phyloP scores from a whole-genome alignment of 768 basidiomycete species.

The Dioszegia aurantiaca region DNA sequence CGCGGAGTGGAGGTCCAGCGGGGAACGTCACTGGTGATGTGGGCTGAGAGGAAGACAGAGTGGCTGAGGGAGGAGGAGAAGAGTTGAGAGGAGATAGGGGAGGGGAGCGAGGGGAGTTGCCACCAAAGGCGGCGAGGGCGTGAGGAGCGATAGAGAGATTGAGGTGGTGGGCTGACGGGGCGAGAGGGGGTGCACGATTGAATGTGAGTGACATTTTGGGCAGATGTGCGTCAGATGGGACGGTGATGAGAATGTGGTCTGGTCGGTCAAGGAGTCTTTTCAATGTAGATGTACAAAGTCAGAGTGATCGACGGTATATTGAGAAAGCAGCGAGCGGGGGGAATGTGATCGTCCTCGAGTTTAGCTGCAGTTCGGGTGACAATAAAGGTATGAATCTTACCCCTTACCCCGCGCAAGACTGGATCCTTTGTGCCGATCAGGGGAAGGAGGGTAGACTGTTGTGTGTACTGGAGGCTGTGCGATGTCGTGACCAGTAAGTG shows the following conservation, averaged over 20 bases:
- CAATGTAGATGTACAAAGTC: neutral
- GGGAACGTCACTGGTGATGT: neutral
- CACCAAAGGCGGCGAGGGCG: neutral
- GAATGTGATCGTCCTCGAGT: too few species aligned
- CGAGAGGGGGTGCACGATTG: neutral
- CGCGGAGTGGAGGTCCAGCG: neutral
- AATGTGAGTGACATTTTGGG: conserved; percentile 4
- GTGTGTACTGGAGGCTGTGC: too few species aligned
- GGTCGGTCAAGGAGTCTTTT: too few species aligned
- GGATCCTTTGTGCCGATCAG: neutral
- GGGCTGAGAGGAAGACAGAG: neutral
- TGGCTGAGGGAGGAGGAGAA: neutral
- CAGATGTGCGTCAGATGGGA: neutral
- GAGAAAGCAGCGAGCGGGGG: too few species aligned
- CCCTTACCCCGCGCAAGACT: neutral
- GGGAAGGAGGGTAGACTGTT: neutral
- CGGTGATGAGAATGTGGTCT: neutral
- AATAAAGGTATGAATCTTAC: neutral
- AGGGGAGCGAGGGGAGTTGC: neutral
- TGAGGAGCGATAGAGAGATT: neutral
- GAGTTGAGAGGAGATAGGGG: neutral
- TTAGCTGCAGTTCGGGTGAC: too few species aligned
- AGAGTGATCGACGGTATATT: too few species aligned
- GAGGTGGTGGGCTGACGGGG: neutral
- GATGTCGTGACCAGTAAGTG: too few species aligned